Conservation (phyloP, 306 rosid genomes). For the Fagus crenata region DNA sequence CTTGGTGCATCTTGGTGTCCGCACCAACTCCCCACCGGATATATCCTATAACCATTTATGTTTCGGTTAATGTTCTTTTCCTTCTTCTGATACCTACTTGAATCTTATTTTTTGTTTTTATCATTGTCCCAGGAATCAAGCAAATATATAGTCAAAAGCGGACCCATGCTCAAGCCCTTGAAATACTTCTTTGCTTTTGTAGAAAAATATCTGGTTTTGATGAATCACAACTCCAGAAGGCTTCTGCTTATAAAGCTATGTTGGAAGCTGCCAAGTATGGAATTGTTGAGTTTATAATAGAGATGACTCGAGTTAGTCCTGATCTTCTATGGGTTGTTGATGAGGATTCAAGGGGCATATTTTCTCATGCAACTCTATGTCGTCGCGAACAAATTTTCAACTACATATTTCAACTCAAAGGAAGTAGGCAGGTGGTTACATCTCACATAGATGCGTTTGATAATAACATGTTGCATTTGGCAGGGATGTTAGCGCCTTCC, state of each 20-base stretch:
- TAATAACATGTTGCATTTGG: conserved; percentile 49
- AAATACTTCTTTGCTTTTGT: conserved; percentile 1
- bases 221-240: conserved; percentile 4
- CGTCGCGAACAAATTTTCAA: conserved; percentile 19
- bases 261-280: conserved; percentile 23
- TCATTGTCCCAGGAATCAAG: background rate
- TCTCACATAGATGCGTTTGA: conserved; percentile 31
- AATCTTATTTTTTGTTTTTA: too few species aligned
- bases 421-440: background rate
- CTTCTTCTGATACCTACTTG: too few species aligned
- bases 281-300: conserved; percentile 5
- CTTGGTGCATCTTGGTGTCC: too few species aligned
- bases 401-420: background rate
- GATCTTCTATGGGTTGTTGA: conserved; percentile 14
- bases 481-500: conserved; percentile 43
- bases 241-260: conserved; percentile 13
- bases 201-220: background rate
- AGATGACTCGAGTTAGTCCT: conserved; percentile 8
- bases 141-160: background rate
- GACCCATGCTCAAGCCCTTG: conserved; percentile 8
- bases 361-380: conserved; percentile 19
- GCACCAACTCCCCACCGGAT: too few species aligned
- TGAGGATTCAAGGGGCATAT: conserved; percentile 15
- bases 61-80: too few species aligned
- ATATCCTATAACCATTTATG: too few species aligned